Evolutionary conservation across 108 stramenopile species (phyloP), one percentile per base, ranked within the genome.

Genomic region (Phaeodactylum tricornutum): DNA sequence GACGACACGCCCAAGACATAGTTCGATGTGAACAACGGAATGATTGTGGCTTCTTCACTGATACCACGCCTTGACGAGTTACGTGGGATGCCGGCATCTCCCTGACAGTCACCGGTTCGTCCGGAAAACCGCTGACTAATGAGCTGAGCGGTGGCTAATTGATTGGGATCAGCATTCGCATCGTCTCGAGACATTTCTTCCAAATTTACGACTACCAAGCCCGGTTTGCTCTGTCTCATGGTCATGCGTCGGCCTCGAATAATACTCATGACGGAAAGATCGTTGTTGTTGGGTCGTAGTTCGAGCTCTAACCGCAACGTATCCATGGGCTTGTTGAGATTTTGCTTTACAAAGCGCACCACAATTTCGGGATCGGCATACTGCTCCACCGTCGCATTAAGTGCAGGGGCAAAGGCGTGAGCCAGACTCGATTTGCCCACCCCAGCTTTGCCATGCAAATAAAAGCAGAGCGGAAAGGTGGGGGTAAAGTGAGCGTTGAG

Each of bases 281-380:
- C 77, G 40, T 84, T 84, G 53, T 84, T 84, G 74, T 84, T 84
- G 5, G 82, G 82, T 11, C 82, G 70, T 8, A 76, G 50, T 20
- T 73, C 66, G 29, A 84, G 46, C 47, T 84, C 77, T 25, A 69
- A 47, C 14, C 69, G 47, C 25, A 79, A 45, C 6, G 52, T 56
- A 2, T 51, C 32, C 11, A 38, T 26, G n/a, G 60, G 61, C 47
- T 84, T 79, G 59, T 84, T 84, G 5, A 84, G 66, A 59, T 77
- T 77, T 55, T 84, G 82, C 47, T 84, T 84, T 34, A 84, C 78
- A 52, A 75, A 84, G 25, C 75, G 74, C 2, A 69, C 74, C 34
- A 60, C 14, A 7, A 77, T 39, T 57, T 76, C 75, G 7, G 82
- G 75, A 54, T 84, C 82, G 14, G 43, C n/a, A 34, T 55, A 14